Conservation (phyloP, 1,139 yeast genomes). For the Magnusiomyces paraingens region DNA sequence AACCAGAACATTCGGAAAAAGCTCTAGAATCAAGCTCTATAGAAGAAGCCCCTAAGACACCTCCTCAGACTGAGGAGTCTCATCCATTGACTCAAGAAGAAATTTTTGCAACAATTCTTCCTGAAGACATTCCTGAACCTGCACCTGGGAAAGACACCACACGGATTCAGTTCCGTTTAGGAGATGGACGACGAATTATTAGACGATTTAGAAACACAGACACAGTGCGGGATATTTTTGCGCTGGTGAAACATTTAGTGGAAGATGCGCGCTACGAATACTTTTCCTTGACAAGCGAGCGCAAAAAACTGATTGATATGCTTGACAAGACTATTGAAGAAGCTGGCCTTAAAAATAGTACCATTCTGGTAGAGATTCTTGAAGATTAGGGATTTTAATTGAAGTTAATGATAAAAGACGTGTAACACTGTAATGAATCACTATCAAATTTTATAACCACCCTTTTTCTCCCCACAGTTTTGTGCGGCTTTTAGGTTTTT, state of each 20-base stretch:
- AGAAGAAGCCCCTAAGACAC: slow-evolving; percentile 3
- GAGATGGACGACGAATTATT: slow-evolving; percentile 79
- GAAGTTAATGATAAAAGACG: slow-evolving; percentile 9
- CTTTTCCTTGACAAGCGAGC: slow-evolving; percentile 55
- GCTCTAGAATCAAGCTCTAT: background rate
- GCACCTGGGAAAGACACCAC: slow-evolving; percentile 52
- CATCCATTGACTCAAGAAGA: slow-evolving; percentile 27
- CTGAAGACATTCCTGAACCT: slow-evolving; percentile 57
- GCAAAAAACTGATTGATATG: slow-evolving; percentile 58
- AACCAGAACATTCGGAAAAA: slow-evolving; percentile 3
- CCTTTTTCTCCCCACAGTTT: no score
- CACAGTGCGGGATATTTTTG: slow-evolving; percentile 54
- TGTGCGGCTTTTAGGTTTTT: no score
- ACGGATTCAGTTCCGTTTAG: slow-evolving; percentile 79
- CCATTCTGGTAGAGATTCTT: slow-evolving; percentile 58
- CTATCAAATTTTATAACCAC: no score
- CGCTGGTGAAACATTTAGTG: slow-evolving; percentile 47
- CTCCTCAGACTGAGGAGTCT: slow-evolving; percentile 12
- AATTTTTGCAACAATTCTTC: slow-evolving; percentile 40
- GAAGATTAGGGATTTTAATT: slow-evolving; percentile 17
- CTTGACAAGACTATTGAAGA: slow-evolving; percentile 58
- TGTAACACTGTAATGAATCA: background rate
- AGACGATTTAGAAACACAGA: slow-evolving; percentile 59
- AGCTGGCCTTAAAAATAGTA: slow-evolving; percentile 77
- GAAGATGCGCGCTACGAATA: slow-evolving; percentile 44